Base-by-base conservation (phyloP, 371 early-diverging fungal species). In the Furculomyces boomerangus region DNA sequence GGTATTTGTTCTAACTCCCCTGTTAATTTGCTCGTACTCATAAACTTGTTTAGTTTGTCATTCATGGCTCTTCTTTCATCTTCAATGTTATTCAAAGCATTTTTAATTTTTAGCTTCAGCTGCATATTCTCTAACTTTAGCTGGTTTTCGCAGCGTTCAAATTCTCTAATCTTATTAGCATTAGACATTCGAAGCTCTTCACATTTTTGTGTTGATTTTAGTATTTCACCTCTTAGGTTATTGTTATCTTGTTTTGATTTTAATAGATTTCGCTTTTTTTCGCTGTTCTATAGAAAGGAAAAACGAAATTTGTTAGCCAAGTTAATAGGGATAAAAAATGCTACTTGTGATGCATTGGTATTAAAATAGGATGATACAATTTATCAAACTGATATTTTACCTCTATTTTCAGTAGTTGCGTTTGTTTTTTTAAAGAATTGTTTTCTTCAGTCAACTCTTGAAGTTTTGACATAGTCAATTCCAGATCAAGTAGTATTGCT, bases 201-300 rank as follows among this genome's bases (percentile, higher is more conserved):
- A 14, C 8, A 3, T 5, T 25, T 10, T 16, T 47, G 2, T 18
- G 39, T 41, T 28, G 40, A 26, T 8, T 53, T 14, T 16, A 53
- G 35, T 3, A 53, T 32, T 32, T 53, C 43, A 18, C 30, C 40
- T n/a, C 53, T 35, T 28, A 53, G n/a, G 8, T 8, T 3, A 53
- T 53, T 53, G n/a, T 53, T 53, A 41, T 53, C 53, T 35, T 53
- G 39, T 18, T 27, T 18, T 26, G 30, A 28, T 18, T 53, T 53
- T 16, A 40, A 7, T 32, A 53, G 13, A 10, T 53, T 53, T 53
- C 26, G 39, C 18, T 53, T 53, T 18, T 53, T 35, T 35, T 35
- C 35, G 16, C 35, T 35, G 16, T 16, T 10, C n/a, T n/a, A n/a
- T n/a, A n/a, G n/a, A n/a, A n/a, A n/a, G n/a, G n/a, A n/a, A n/a